Percentiles rank a stretch among this genome's conserved stretches.
Evolutionary conservation across 1,284 basidiomycete species (phyloP).

Genomic region (Ceratobasidium sp.): DNA sequence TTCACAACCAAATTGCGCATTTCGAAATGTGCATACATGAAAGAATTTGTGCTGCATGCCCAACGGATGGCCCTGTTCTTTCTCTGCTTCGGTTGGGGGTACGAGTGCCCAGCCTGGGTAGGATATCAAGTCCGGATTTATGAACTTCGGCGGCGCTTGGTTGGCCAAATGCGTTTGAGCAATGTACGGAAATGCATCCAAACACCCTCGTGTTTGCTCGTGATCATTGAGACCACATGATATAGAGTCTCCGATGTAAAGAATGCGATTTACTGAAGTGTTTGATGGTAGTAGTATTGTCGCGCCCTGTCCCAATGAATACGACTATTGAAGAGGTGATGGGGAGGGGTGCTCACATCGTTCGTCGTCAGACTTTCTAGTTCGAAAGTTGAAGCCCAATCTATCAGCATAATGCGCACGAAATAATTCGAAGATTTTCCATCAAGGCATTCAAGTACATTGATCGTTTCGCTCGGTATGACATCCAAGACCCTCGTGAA

Average conservation of each 20-base stretch:
- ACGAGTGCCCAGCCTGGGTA: conserved; percentile 19
- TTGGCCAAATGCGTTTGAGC: background rate
- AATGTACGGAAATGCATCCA: conserved; percentile 12
- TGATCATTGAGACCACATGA: background rate
- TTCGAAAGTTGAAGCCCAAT: background rate
- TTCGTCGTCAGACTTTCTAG: background rate
- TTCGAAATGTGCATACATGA: background rate
- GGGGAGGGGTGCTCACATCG: background rate
- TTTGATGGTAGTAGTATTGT: background rate
- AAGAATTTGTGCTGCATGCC: conserved; percentile 2
- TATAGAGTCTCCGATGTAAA: conserved; percentile 15
- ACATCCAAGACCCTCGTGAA: background rate
- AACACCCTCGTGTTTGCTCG: background rate
- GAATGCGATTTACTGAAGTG: background rate
- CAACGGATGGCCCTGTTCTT: background rate
- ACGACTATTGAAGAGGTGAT: background rate
- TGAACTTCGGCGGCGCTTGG: background rate
- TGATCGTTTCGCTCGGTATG: background rate
- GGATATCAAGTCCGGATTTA: background rate
- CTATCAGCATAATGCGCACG: conserved; percentile 16
- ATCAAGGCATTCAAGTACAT: background rate
- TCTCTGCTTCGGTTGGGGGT: background rate
- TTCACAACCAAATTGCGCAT: too few relatives aligned
- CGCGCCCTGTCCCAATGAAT: background rate
- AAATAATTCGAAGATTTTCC: background rate